A percentile compares a stretch with the other conserved stretches of the same genome.
Conservation (phyloP, 2,329 filamentous ascomycete genomes). For the Ceratocystis lukuohia region DNA sequence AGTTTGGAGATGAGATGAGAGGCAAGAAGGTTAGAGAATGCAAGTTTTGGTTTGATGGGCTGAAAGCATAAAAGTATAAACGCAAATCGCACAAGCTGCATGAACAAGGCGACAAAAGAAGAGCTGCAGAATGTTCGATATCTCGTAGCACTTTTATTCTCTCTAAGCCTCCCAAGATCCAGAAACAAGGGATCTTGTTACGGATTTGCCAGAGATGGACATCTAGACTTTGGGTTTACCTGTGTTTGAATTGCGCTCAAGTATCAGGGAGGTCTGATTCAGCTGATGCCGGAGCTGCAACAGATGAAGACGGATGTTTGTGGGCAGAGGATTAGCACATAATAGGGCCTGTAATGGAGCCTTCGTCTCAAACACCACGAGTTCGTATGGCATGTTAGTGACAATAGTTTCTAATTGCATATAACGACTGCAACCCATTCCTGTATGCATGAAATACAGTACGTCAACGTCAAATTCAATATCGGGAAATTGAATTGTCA, state of each 20-base stretch:
- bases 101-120: neutral
- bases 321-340: neutral
- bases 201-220: neutral
- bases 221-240: neutral
- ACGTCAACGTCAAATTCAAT: neutral
- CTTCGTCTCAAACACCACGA: no score
- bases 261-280: neutral
- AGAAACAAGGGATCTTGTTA: neutral
- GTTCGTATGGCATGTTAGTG: no score
- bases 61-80: conserved; percentile 2
- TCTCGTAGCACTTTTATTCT: neutral
- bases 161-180: neutral
- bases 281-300: neutral
- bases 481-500: neutral
- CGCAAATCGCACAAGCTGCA: neutral
- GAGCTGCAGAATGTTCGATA: neutral
- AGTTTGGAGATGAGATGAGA: neutral
- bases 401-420: neutral
- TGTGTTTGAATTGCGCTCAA: neutral
- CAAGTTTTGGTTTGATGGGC: neutral
- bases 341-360: no score
- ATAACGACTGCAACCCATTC: neutral
- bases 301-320: neutral
- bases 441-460: neutral
- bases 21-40: neutral